Percentiles rank a stretch among this genome's conserved stretches.
phyloP scores from a whole-genome alignment of 2,329 filamentous ascomycete species.

The Plenodomus lindquistii region DNA sequence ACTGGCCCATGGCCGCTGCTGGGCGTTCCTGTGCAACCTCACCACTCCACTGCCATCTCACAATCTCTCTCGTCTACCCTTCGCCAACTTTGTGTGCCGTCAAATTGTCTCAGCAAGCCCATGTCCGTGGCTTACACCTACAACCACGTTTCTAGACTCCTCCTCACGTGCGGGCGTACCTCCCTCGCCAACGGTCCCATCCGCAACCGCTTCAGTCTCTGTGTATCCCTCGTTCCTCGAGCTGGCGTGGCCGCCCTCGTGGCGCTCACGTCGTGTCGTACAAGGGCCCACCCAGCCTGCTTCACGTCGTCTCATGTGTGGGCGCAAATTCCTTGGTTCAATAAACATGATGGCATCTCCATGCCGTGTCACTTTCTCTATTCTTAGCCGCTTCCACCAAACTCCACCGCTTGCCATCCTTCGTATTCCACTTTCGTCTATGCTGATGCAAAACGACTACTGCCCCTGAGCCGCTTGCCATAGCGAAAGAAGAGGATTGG shows the following conservation, averaged over 20 bases:
- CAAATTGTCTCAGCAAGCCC: conserved; percentile 16
- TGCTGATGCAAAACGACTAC: conserved; percentile 52
- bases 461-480: conserved; percentile 53
- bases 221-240: conserved; percentile 29
- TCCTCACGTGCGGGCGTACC: conserved; percentile 14
- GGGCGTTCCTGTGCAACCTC: conserved; percentile 31
- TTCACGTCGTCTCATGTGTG: conserved; percentile 43
- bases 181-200: conserved; percentile 28
- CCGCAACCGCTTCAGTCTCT: conserved; percentile 25
- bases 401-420: conserved; percentile 17
- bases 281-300: conserved; percentile 35
- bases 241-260: conserved; percentile 43
- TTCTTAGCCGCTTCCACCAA: conserved; percentile 32
- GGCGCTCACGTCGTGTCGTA: conserved; percentile 35
- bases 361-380: conserved; percentile 42
- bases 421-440: conserved; percentile 18
- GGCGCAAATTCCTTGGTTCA: conserved; percentile 32
- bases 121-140: conserved; percentile 21
- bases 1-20: conserved; percentile 24
- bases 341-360: conserved; percentile 39
- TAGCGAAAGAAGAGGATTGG: conserved; percentile 55
- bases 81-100: conserved; percentile 26
- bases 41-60: conserved; percentile 22
- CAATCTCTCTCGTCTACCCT: conserved; percentile 14
- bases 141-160: conserved; percentile 38